These are phyloP conservation scores for Desmodesmus armatus DNA, from an alignment of 139 green algal species.

Conservation along the genomic window DNA sequence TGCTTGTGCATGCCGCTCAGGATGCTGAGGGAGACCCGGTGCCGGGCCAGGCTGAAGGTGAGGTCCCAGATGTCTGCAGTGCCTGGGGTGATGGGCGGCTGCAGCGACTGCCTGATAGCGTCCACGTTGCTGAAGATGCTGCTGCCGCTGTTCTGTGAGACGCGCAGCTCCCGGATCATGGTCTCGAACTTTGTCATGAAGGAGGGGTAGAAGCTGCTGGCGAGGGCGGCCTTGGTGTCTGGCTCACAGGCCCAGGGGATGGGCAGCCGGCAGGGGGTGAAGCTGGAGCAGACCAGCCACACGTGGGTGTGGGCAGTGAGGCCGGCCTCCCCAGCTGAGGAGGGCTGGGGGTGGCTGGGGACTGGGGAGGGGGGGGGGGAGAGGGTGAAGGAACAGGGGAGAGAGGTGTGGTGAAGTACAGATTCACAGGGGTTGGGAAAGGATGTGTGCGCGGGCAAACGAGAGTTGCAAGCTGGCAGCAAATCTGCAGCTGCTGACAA, in stretches of 20 bases:
- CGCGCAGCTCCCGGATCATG: neutral
- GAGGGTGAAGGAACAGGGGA: neutral
- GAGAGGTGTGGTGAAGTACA: neutral
- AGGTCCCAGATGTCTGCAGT: conserved; percentile 33
- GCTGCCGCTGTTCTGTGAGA: no score
- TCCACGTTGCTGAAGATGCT: conserved; percentile 23
- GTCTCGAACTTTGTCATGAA: neutral
- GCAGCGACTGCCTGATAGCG: conserved; percentile 12
- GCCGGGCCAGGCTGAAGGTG: neutral
- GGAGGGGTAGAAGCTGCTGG: neutral
- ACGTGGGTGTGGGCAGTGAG: conserved; percentile 24
- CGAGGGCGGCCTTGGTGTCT: conserved; percentile 35
- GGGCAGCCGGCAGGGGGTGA: conserved; percentile 44
- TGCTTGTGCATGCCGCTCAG: conserved; percentile 5
- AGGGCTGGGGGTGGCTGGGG: neutral
- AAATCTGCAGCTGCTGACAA: no score
- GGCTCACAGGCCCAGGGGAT: conserved; percentile 12
- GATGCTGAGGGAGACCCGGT: conserved; percentile 32
- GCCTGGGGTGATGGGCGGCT: neutral
- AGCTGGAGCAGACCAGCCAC: neutral
- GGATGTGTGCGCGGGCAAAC: neutral
- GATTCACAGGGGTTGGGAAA: neutral
- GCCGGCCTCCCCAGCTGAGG: neutral
- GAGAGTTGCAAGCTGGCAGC: no score
- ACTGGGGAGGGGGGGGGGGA: neutral